Evolutionary conservation across 148 eudicot species (phyloP).

Genomic region (Silene latifolia): DNA sequence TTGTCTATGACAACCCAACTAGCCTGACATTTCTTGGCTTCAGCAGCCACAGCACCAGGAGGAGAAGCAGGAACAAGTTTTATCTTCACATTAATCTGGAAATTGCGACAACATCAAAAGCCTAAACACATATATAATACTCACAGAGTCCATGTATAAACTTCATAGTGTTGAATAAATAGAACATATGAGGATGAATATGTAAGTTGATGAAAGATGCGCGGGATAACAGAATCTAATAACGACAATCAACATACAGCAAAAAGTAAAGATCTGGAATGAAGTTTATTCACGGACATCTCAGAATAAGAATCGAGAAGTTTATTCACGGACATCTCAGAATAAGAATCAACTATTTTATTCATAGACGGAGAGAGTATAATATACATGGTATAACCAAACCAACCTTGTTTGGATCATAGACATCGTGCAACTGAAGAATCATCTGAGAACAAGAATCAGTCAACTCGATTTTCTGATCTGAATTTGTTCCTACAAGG

Average conservation of each 20-base stretch:
- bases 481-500: constrained; percentile 51
- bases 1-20: constrained; percentile 93
- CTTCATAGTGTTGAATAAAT: too few species aligned
- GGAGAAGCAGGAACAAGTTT: constrained; percentile 70
- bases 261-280: background rate
- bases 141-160: too few species aligned
- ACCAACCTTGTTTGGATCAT: constrained; percentile 83
- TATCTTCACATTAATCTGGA: constrained; percentile 87
- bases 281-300: background rate
- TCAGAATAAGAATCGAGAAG: background rate
- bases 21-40: constrained; percentile 75
- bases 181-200: too few species aligned
- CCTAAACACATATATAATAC: background rate
- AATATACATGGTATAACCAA: background rate
- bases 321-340: background rate
- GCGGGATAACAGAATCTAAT: too few species aligned
- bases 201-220: background rate
- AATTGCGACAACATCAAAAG: background rate
- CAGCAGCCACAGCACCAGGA: constrained; percentile 78
- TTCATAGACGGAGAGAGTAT: background rate
- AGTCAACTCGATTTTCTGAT: constrained; percentile 74
- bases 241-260: background rate
- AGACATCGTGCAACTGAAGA: constrained; percentile 92
- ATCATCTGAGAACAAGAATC: constrained; percentile 98
- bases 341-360: background rate